Evolutionary conservation across 441 rosid genomes (phyloP), one percentile per base, ranked within the genome.

Genomic region (Populus hybrid): DNA sequence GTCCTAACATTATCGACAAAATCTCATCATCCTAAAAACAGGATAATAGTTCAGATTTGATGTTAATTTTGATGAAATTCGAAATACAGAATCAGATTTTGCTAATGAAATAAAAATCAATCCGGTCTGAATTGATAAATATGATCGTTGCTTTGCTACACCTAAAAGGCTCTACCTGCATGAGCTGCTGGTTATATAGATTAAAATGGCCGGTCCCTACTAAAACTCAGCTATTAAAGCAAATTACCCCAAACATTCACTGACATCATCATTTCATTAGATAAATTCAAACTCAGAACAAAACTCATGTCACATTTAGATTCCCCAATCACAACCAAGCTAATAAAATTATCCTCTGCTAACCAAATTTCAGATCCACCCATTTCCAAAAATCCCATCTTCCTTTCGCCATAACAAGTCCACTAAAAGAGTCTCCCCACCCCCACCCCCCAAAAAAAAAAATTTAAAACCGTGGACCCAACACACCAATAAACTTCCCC

Each of bases 331-430:
- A 61, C 66, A 61, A 61, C 66, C n/a, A 28, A 53, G 42, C 74
- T 36, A 26, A 19, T 9, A 12, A 63, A 70, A 16, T 40, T 61
- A 36, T 24, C 57, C 65, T 28, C 40, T 42, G 21, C 46, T 26
- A 71, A 74, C 59, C 14, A 14, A 3, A n/a, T 69, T 76, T 38
- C 72, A 76, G 16, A 21, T 68, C 36, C 32, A 24, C 71, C 34
- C 28, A 12, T 34, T 30, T 67, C 21, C 34, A 67, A 61, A 61
- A 61, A 9, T 61, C 28, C 66, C 66, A 61, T 21, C 14, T 57
- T 19, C 63, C 11, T 61, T 21, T 61, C 28, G 4, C 66, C 3
- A 3, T 21, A 61, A 61, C 6, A 61, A 61, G 66, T 21, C 66
- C 66, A 63, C 66, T 63, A 63, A 63, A 23, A 63, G 28, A 67